Conservation (phyloP, 768 basidiomycete species). For the Boletales sp. region DNA sequence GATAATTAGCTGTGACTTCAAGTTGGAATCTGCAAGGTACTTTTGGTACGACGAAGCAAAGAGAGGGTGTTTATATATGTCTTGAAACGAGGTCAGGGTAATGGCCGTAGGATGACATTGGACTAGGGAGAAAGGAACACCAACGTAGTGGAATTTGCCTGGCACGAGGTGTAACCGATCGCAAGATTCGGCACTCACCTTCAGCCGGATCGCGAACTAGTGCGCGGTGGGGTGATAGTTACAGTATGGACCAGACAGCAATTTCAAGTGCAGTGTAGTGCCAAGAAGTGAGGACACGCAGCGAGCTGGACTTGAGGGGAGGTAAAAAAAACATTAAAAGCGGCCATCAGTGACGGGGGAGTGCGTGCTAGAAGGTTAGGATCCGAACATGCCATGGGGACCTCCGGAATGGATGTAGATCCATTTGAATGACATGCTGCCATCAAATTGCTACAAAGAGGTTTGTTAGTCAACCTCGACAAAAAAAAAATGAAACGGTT, state of each 20-base stretch:
- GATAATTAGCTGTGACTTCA: slow-evolving; percentile 2
- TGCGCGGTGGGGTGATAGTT: slow-evolving; percentile 2
- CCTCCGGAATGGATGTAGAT: slow-evolving; percentile 16
- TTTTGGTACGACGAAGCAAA: slow-evolving; percentile 14
- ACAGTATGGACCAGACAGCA: not conserved
- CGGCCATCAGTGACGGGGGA: slow-evolving; percentile 8
- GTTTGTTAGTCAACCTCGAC: not conserved
- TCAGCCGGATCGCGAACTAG: slow-evolving; percentile 6
- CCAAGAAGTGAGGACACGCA: slow-evolving; percentile 3
- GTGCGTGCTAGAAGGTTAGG: slow-evolving; percentile 14
- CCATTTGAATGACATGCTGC: not conserved
- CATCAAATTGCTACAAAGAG: too few relatives aligned
- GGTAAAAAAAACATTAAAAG: slow-evolving; percentile 5
- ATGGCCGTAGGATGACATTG: slow-evolving; percentile 22
- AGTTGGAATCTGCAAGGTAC: slow-evolving; percentile 13
- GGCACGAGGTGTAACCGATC: slow-evolving; percentile 36
- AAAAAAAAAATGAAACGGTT: slow-evolving; percentile 13
- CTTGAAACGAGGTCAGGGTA: slow-evolving; percentile 41
- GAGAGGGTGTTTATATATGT: slow-evolving; percentile 26
- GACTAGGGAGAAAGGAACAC: slow-evolving; percentile 21
- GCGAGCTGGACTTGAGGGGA: slow-evolving; percentile 4
- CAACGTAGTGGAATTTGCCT: slow-evolving; percentile 24
- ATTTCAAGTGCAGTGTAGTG: slow-evolving; percentile 16
- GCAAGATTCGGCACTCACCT: slow-evolving; percentile 14
- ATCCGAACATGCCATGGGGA: slow-evolving; percentile 2